phyloP scores from a whole-genome alignment of 2,329 filamentous ascomycete genomes.

The Colletotrichum gloeosporioides region DNA sequence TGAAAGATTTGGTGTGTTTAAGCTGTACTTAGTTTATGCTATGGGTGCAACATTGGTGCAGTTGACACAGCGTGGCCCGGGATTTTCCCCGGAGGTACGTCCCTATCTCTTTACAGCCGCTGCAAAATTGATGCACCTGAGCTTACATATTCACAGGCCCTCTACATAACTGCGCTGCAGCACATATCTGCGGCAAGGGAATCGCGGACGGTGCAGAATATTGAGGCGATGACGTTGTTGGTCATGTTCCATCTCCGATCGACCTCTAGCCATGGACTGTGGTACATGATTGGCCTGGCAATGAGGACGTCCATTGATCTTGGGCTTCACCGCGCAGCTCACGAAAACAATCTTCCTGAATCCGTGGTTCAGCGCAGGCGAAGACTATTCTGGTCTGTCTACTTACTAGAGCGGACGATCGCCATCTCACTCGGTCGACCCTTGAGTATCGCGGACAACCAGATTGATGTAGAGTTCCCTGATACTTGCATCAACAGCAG shows the following conservation, averaged over 20 bases:
- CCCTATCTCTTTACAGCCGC: neutral
- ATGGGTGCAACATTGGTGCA: slow-evolving; percentile 55
- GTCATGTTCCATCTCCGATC: slow-evolving; percentile 57
- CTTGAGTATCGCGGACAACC: slow-evolving; percentile 53
- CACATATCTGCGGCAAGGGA: slow-evolving; percentile 53
- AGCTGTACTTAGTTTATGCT: slow-evolving; percentile 56
- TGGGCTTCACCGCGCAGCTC: slow-evolving; percentile 53
- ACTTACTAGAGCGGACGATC: slow-evolving; percentile 53
- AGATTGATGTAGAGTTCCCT: slow-evolving; percentile 55
- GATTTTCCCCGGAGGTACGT: slow-evolving; percentile 42
- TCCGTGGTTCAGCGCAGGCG: slow-evolving; percentile 31
- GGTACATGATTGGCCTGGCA: slow-evolving; percentile 59
- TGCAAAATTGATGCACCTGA: neutral
- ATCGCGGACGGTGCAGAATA: slow-evolving; percentile 53
- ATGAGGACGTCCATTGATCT: slow-evolving; percentile 59
- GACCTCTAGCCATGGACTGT: slow-evolving; percentile 54
- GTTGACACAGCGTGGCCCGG: slow-evolving; percentile 46
- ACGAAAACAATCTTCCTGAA: slow-evolving; percentile 32
- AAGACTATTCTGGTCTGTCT: slow-evolving; percentile 57
- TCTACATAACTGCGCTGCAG: slow-evolving; percentile 54
- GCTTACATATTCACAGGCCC: slow-evolving; percentile 36
- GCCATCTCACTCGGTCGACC: slow-evolving; percentile 56
- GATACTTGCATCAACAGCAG: slow-evolving; percentile 36
- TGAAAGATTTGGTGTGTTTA: slow-evolving; percentile 51
- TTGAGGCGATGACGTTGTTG: slow-evolving; percentile 56